Conservation (phyloP, 2,329 filamentous ascomycete species). For the Xylariaceae sp. region DNA sequence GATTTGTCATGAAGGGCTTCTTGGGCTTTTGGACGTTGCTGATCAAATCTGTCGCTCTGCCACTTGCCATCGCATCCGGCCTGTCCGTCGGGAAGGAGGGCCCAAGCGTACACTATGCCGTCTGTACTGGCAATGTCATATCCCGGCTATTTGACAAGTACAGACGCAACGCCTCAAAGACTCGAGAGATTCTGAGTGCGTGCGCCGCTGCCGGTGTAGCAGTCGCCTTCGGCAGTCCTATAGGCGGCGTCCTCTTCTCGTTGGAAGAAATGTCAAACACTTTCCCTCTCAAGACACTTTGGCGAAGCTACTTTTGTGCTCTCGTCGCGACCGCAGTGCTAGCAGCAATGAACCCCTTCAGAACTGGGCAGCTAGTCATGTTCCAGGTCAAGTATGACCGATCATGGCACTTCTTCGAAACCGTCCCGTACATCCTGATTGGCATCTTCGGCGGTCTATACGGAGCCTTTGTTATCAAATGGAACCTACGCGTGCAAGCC, state of each 20-base stretch:
- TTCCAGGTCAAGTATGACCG: conserved; percentile 96
- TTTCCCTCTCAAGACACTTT: conserved; percentile 94
- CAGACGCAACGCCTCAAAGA: conserved; percentile 85
- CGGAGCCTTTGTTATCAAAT: conserved; percentile 95
- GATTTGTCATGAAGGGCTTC: conserved; percentile 99
- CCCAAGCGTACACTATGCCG: conserved; percentile 97
- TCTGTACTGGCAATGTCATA: conserved; percentile 95
- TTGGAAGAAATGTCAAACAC: conserved; percentile 96
- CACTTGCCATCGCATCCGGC: conserved; percentile 87
- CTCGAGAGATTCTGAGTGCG: conserved; percentile 87
- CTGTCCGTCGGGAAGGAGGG: conserved; percentile 96
- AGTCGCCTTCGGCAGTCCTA: conserved; percentile 95
- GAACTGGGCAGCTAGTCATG: conserved; percentile 97
- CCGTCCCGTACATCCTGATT: conserved; percentile 85
- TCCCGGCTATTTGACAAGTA: conserved; percentile 92
- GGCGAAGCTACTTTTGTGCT: conserved; percentile 97
- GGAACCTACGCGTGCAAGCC: conserved; percentile 85
- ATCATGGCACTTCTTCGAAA: conserved; percentile 96
- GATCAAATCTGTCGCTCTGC: conserved; percentile 90
- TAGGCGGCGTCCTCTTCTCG: conserved; percentile 93
- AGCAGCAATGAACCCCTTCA: conserved; percentile 94
- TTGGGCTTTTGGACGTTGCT: conserved; percentile 83
- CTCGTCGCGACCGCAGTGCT: conserved; percentile 89
- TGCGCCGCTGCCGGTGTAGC: conserved; percentile 92
- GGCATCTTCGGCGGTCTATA: conserved; percentile 93